Base-by-base conservation (phyloP, 768 basidiomycete genomes). In the Lactarius evosmus region DNA sequence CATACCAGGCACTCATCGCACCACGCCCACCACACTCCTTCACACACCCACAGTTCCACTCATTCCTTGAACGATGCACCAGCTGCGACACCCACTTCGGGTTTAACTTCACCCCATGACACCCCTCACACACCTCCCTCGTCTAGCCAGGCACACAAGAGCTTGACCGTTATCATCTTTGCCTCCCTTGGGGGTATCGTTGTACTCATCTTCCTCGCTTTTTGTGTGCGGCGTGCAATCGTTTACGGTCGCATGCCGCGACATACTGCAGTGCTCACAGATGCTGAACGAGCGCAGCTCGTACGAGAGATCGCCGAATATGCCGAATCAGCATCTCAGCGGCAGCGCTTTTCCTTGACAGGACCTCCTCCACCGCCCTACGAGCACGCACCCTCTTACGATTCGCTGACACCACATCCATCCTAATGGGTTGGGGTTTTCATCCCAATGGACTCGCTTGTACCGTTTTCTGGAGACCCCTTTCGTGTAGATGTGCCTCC, bases 291-390 rank as follows among this genome's bases (percentile, higher is more conserved):
- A 81, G 41, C 80, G 80, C 70, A 76, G 34, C 75, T 86, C 8
- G 78, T 84, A 58, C 73, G 75, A 40, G 85, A 85, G 72, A 76
- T 85, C 70, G 80, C 77, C 56, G 80, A 82, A 68, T 69, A 80
- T 53, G 77, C 78, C 61, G 75, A 76, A 27, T 77, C 76, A 44
- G 78, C 78, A 25, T 22, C 69, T 27, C 68, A 57, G 51, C 65
- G 61, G 16, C 60, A 67, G 54, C 58, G 62, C 8, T 62, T n/a
- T 19, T 60, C 68, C 33, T 69, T 70, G 22, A 56, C 56, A n/a
- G 68, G 69, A 11, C 80, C 79, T 17, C 82, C 83, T 22, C 80
- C 81, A 2, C 83, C 84, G 49, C 81, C 82, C 1, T 85, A 85
- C 70, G 70, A 80, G 54, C 78, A 77, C n/a, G 78, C 77, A 22